A percentile compares a stretch with the other conserved stretches of the same genome.
Evolutionary conservation across 2,329 filamentous ascomycete genomes (phyloP).

Genomic region (Endocalyx cinctus): DNA sequence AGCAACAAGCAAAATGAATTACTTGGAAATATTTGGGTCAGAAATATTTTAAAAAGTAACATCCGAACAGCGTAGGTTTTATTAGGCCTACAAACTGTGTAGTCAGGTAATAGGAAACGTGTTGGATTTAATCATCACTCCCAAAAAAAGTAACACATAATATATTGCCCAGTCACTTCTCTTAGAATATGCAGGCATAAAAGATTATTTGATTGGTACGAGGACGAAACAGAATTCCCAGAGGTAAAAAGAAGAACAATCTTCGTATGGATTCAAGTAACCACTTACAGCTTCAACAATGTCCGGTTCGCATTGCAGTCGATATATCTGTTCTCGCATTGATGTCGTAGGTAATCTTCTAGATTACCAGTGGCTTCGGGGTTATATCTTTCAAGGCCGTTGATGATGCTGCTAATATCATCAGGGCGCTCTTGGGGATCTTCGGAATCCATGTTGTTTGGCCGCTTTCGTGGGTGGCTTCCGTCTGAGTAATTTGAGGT

Average conservation of each 20-base stretch:
- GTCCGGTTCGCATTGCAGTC: constrained; percentile 97
- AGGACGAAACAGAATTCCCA: no score
- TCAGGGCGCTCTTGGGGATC: constrained; percentile 88
- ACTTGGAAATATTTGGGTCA: constrained; percentile 45
- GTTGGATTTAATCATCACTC: constrained; percentile 72
- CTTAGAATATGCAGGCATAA: no score
- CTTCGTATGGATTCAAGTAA: not conserved
- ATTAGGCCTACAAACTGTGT: constrained; percentile 51
- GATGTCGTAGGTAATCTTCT: constrained; percentile 89
- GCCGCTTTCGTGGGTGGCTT: no score
- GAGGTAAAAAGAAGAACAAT: constrained; percentile 5
- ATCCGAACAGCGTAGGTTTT: constrained; percentile 58
- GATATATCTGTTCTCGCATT: constrained; percentile 92
- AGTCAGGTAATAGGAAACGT: constrained; percentile 99
- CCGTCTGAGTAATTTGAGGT: no score
- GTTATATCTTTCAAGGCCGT: constrained; percentile 97
- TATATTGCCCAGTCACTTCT: no score
- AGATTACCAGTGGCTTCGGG: constrained; percentile 91
- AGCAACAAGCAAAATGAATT: no score
- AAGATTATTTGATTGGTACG: no score
- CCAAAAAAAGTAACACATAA: no score
- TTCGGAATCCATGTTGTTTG: constrained; percentile 63
- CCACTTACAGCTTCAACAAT: constrained; percentile 88
- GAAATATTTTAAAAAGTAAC: constrained; percentile 70
- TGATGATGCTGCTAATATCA: constrained; percentile 88